Conservation (phyloP, 768 basidiomycete genomes). For the Phlebiopsis gigantea region DNA sequence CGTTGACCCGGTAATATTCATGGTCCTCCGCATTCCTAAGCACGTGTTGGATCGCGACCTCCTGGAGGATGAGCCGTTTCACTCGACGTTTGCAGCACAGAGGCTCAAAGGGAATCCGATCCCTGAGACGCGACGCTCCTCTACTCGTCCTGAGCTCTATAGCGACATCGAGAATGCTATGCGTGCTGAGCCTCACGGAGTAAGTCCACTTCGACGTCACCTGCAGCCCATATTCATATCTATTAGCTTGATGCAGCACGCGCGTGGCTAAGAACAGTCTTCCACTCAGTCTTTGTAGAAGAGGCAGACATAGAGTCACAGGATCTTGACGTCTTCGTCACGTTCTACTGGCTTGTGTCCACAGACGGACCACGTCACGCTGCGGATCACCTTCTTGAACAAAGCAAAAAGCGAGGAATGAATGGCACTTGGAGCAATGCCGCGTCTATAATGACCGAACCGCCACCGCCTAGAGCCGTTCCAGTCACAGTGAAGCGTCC, state of each 20-base stretch:
- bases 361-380: neutral
- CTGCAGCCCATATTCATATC: neutral
- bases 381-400: neutral
- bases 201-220: neutral
- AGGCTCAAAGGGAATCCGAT: neutral
- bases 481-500: no score
- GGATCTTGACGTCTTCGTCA: slow-evolving; percentile 18
- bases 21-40: slow-evolving; percentile 14
- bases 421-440: neutral
- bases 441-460: neutral
- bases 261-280: slow-evolving; percentile 2
- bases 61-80: slow-evolving; percentile 23
- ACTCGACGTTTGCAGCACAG: slow-evolving; percentile 10
- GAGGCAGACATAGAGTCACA: neutral
- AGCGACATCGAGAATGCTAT: neutral
- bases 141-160: neutral
- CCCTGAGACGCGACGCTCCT: no score
- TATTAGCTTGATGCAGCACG: slow-evolving; percentile 9
- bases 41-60: slow-evolving; percentile 16
- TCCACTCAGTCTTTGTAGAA: no score
- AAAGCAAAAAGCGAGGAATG: neutral
- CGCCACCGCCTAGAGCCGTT: no score
- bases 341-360: slow-evolving; percentile 22
- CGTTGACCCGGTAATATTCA: neutral
- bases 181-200: slow-evolving; percentile 1